Base-by-base conservation (phyloP, 305 asterid species). In the Rubia peregrina region DNA sequence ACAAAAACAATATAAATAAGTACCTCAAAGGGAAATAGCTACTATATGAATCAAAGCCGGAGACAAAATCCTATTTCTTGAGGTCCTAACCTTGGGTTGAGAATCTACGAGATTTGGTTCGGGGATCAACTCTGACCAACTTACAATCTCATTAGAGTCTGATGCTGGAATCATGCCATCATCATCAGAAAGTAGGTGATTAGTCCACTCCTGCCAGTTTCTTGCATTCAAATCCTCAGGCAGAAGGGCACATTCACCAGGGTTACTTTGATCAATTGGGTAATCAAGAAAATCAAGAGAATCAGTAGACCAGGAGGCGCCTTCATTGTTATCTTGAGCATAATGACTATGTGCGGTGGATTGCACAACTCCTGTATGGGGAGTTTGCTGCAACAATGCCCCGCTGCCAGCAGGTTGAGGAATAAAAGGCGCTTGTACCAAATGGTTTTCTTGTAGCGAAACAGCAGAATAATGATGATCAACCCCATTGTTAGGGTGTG, bases 191-290 rank as follows among this genome's bases (percentile, higher is more conserved):
- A 87, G 85, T 61, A 90, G 90, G 79, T 89, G 92, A 79, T 90
- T 94, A 9, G 96, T 95, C 98, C 95, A 92, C 38, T 85, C 93
- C 74, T 88, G 96, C 96, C 94, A 90, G 75, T 79, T 87, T 67
- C 77, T 80, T 76, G 85, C 85, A 75, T 80, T 71, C 71, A 79
- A 76, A 74, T 86, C 92, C 77, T 83, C 93, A 8, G 88, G 42
- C 36, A 85, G 83, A 70, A 87, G 71, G 72, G 72, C 71, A 61
- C 77, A 67, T 64, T 73, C 80, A 13, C 70, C 82, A 67, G 61
- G 65, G 66, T 75, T 79, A 79, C 76, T 83, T 77, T 83, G 85
- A 74, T 80, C 75, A 68, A 83, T 67, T 49, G 92, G 84, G 78
- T 80, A 85, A 75, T 85, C 90, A 75, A 83, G 83, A 85, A 87